These are phyloP conservation scores for Falciphora oryzae DNA, from an alignment of 2,329 filamentous ascomycete genomes.

Conservation along the genomic window DNA sequence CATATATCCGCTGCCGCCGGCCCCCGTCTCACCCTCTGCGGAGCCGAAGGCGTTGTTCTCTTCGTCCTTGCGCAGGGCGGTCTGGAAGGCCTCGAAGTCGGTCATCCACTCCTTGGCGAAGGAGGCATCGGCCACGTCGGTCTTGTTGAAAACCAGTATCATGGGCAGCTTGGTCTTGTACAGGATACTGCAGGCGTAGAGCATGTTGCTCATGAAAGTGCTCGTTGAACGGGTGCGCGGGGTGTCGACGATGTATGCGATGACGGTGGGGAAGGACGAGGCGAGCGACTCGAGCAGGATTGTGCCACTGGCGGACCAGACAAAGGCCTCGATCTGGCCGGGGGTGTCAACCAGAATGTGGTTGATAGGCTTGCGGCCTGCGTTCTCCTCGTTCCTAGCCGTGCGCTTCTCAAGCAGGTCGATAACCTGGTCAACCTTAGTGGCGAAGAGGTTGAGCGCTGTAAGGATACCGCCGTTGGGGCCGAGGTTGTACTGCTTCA, in stretches of 20 bases:
- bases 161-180: conserved; percentile 99
- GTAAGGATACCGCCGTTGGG: conserved; percentile 97
- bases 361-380: conserved; percentile 59
- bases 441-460: conserved; percentile 91
- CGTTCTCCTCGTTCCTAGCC: conserved; percentile 53
- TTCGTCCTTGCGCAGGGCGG: conserved; percentile 75
- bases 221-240: conserved; percentile 87
- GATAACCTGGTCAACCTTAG: conserved; percentile 95
- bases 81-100: conserved; percentile 93
- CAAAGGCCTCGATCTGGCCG: conserved; percentile 97
- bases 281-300: conserved; percentile 92
- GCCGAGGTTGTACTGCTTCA: conserved; percentile 97
- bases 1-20: conserved; percentile 89
- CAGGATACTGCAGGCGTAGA: conserved; percentile 96
- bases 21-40: conserved; percentile 55
- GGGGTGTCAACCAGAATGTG: conserved; percentile 93
- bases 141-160: conserved; percentile 99
- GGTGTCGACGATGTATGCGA: conserved; percentile 97
- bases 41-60: conserved; percentile 70
- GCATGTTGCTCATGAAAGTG: conserved; percentile 99
- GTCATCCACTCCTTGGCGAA: conserved; percentile 99
- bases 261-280: conserved; percentile 90
- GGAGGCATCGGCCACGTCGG: conserved; percentile 82
- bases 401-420: conserved; percentile 84
- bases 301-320: conserved; percentile 93